Evolutionary conservation across 345 rosid genomes (phyloP), one percentile per base, ranked within the genome.

Genomic region (Rubroshorea leprosula): DNA sequence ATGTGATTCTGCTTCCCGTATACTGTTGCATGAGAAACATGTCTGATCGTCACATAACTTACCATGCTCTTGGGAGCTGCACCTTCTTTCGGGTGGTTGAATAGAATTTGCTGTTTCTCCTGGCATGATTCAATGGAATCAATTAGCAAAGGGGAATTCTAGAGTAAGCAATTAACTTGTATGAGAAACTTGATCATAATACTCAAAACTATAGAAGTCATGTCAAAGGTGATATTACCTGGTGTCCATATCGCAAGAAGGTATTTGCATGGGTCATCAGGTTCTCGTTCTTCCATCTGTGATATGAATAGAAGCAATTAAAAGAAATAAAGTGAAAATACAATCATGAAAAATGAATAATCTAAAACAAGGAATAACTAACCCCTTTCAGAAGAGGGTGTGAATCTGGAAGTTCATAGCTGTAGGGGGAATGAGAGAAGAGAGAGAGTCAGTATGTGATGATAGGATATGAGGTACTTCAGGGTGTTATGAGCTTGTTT

Each of bases 181-280:
- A 56, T 55, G 16, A 5, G 26, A 3, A 11, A 13, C 53, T 21
- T 43, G 25, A 35, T 12, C 41, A 21, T 47, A n/a, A 20, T 26
- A 51, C 21, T n/a, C 19, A 52, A 53, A 43, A 19, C 0, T 41
- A 17, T 7, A 62, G 20, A 25, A 41, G 56, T 22, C 39, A 39
- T 61, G 56, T 20, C 25, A 20, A 46, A 52, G 52, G 55, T 27
- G n/a, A 14, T 38, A 27, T 63, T 62, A 87, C 99, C 99, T 76
- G 99, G 99, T 57, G 95, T 82, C 99, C 99, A 94, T 70, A 90
- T 82, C 46, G 99, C 97, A 49, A 94, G 90, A 61, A 90, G 83
- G 64, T 90, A 94, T 19, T 80, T 78, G 66, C 88, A 64, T 23
- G 95, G 97, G 68, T 94, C 97, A 65, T 85, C 97, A 44, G 71